Evolutionary conservation across 306 rosid species (phyloP).

Genomic region (Casuarina cunninghamiana): DNA sequence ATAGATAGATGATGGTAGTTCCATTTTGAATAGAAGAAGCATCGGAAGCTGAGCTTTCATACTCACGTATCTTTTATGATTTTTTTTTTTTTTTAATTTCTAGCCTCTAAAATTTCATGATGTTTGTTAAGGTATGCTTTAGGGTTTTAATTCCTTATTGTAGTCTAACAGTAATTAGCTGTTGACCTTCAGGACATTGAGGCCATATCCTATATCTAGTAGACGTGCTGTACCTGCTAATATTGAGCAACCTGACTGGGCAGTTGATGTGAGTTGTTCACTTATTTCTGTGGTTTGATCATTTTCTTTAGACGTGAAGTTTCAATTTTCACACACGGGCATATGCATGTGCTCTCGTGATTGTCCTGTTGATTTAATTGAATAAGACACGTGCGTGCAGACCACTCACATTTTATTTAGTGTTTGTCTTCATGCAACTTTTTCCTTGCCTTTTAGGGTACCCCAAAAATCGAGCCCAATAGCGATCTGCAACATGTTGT

Average conservation of each 20-base stretch:
- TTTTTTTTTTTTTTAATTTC: neutral
- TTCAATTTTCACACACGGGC: neutral
- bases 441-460: slow-evolving; percentile 54
- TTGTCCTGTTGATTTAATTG: neutral
- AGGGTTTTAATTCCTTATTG: slow-evolving; percentile 5
- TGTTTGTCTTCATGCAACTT: slow-evolving; percentile 20
- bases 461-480: slow-evolving; percentile 75
- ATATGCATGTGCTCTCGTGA: neutral
- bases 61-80: neutral
- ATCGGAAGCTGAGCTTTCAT: neutral
- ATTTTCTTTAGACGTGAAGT: neutral
- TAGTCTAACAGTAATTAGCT: slow-evolving; percentile 20
- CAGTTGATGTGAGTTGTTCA: slow-evolving; percentile 68
- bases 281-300: neutral
- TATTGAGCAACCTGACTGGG: slow-evolving; percentile 88
- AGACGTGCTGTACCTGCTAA: slow-evolving; percentile 59
- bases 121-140: neutral
- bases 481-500: slow-evolving; percentile 76
- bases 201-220: slow-evolving; percentile 82
- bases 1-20: neutral
- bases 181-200: slow-evolving; percentile 56
- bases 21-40: neutral
- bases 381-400: neutral
- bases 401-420: neutral
- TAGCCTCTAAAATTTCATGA: neutral